Conservation (phyloP, 2,329 filamentous ascomycete species). For the Sodiomyces alkalinus region DNA sequence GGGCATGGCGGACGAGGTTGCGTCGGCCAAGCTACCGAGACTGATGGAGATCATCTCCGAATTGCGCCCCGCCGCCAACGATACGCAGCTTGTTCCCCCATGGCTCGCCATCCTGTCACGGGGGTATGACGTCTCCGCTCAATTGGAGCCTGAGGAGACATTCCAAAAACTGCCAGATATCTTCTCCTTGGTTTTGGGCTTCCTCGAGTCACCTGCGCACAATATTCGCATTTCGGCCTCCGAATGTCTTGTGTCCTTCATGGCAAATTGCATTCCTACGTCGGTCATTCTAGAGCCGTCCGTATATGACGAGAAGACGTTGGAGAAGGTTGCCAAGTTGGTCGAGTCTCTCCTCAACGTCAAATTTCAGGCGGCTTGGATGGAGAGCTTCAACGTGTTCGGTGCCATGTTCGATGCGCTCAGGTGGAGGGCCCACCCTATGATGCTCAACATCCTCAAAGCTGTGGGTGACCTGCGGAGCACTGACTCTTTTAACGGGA, state of each 20-base stretch:
- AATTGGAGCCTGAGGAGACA: constrained; percentile 77
- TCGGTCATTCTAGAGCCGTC: constrained; percentile 77
- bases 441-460: constrained; percentile 60
- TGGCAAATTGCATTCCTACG: constrained; percentile 77
- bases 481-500: constrained; percentile 78
- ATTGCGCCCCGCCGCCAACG: constrained; percentile 78
- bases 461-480: constrained; percentile 75
- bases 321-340: constrained; percentile 65
- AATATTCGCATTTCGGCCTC: constrained; percentile 92
- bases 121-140: constrained; percentile 85
- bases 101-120: constrained; percentile 94
- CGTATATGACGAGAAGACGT: constrained; percentile 77
- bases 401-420: constrained; percentile 76
- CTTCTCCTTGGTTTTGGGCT: constrained; percentile 64
- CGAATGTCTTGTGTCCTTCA: constrained; percentile 85
- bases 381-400: constrained; percentile 83
- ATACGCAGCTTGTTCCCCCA: constrained; percentile 84
- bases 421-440: constrained; percentile 70
- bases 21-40: constrained; percentile 76
- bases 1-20: constrained; percentile 76
- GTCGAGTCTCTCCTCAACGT: constrained; percentile 67
- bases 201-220: constrained; percentile 73
- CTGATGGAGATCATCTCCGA: constrained; percentile 86
- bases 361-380: constrained; percentile 88
- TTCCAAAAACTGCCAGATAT: constrained; percentile 80